phyloP scores from a whole-genome alignment of 768 basidiomycete genomes.

The Phaeolepiota aurea region DNA sequence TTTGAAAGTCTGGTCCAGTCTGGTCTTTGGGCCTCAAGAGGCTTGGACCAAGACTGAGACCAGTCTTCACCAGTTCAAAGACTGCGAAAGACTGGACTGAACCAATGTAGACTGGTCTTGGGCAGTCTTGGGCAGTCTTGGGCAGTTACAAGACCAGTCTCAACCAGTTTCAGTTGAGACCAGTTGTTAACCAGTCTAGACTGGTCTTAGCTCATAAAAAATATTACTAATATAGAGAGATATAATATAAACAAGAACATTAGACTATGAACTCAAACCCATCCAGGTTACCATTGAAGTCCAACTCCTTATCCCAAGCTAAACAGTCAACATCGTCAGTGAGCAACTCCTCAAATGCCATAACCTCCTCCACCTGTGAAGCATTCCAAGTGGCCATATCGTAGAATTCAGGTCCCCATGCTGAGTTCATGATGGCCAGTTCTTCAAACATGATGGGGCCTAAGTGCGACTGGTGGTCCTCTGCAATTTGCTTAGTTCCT shows the following conservation, averaged over 20 bases:
- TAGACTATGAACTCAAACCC: background rate
- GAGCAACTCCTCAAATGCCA: constrained; percentile 5
- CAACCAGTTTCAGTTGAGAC: constrained; percentile 6
- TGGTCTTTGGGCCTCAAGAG: no score
- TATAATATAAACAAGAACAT: background rate
- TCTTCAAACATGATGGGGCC: constrained; percentile 4
- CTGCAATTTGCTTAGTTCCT: constrained; percentile 6
- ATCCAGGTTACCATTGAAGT: background rate
- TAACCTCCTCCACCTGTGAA: constrained; percentile 6
- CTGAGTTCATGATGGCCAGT: constrained; percentile 6
- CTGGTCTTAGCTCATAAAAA: constrained; percentile 4
- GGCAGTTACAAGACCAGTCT: constrained; percentile 6
- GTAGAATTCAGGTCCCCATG: constrained; percentile 5
- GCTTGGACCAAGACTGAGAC: no score
- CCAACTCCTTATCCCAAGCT: constrained; percentile 5
- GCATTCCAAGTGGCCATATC: constrained; percentile 7
- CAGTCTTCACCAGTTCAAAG: constrained; percentile 1
- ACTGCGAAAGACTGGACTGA: constrained; percentile 3
- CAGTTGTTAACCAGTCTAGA: constrained; percentile 5
- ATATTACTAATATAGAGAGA: background rate
- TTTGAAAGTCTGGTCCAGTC: no score
- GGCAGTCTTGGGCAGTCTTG: constrained; percentile 3
- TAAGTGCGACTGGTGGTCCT: constrained; percentile 2
- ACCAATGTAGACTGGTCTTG: constrained; percentile 5
- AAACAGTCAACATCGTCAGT: constrained; percentile 4